phyloP scores from a whole-genome alignment of 345 rosid genomes.

The Durio zibethinus region DNA sequence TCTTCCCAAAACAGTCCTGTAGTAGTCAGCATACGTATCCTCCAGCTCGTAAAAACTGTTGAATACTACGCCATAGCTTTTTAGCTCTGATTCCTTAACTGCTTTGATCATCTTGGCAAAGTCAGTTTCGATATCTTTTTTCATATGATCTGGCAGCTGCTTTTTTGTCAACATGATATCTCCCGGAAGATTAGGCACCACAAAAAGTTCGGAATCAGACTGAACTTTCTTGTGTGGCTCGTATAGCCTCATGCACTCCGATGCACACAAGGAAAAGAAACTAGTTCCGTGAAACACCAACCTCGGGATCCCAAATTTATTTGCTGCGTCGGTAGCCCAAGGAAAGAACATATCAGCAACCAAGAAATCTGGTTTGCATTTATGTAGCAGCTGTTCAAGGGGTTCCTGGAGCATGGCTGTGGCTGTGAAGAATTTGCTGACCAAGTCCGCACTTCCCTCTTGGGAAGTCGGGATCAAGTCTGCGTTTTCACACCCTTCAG shows the following conservation, averaged over 20 bases:
- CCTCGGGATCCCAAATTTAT: slow-evolving; percentile 34
- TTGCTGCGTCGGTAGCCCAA: slow-evolving; percentile 37
- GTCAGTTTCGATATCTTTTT: neutral
- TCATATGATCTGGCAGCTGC: slow-evolving; percentile 11
- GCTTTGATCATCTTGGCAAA: neutral
- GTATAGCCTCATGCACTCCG: slow-evolving; percentile 12
- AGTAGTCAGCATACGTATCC: slow-evolving; percentile 29
- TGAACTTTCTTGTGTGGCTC: slow-evolving; percentile 25
- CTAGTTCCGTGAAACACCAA: slow-evolving; percentile 33
- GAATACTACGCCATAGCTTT: slow-evolving; percentile 31
- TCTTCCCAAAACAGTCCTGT: slow-evolving; percentile 28
- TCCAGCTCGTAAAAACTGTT: slow-evolving; percentile 48
- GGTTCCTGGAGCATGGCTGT: slow-evolving; percentile 17
- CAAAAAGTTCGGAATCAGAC: slow-evolving; percentile 27
- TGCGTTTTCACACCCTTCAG: slow-evolving; percentile 23
- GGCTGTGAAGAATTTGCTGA: neutral
- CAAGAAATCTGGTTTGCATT: slow-evolving; percentile 28
- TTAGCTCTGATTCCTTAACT: slow-evolving; percentile 15
- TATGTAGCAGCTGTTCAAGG: slow-evolving; percentile 18
- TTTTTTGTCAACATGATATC: slow-evolving; percentile 27
- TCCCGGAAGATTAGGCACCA: slow-evolving; percentile 31
- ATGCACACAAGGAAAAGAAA: slow-evolving; percentile 26
- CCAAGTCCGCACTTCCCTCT: neutral
- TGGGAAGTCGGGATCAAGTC: neutral
- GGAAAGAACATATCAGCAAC: slow-evolving; percentile 32